Evolutionary conservation across 768 basidiomycete species (phyloP), one percentile per base, ranked within the genome.

Genomic region (Lactarius deliciosus): DNA sequence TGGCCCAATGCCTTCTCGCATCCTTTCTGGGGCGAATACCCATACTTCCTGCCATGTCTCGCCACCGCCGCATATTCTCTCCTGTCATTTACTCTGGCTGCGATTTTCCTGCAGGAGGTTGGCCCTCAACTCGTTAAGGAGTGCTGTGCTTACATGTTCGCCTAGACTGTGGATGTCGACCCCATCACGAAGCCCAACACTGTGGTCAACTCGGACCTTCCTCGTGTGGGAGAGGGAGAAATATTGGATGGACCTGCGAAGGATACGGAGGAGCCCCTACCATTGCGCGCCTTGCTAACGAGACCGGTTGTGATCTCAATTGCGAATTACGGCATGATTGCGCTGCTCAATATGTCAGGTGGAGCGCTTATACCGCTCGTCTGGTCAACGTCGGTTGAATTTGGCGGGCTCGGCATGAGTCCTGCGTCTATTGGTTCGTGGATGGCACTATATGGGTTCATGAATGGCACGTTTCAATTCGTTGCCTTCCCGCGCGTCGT

Each of bases 361-460:
- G 41, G 71, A 16, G 78, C 77, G 16, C 74, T 86, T 20, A 50
- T 76, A 2, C 83, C 85, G 4, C 72, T 85, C 34, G 81, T 84
- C 72, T 78, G 78, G 60, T 75, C 81, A 22, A 78, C 81, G 16
- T 79, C 84, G 0, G 71, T 80, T 28, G 72, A 72, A 34, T 73
- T 79, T 9, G 81, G 82, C 1, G 82, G 81, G 6, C 76, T 81
- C 5, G 74, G 75, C 13, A 65, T 77, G 41, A 70, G 74, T 1
- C 78, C 79, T 0, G 76, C 78, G 13, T 71, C 68, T n/a, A 82
- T 82, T 53, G 80, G 80, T 3, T 11, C 72, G 3, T 76, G 76
- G 66, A 71, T 82, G 18, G 77, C 77, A 0, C 8, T 72, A 1
- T 72, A 77, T 28, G 82, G 81, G 1, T 54, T 80, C 28, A 45